A percentile compares a stretch with the other conserved stretches of the same genome.
Conservation (phyloP, 2,329 filamentous ascomycete genomes). For the Microdochium bolleyi region DNA sequence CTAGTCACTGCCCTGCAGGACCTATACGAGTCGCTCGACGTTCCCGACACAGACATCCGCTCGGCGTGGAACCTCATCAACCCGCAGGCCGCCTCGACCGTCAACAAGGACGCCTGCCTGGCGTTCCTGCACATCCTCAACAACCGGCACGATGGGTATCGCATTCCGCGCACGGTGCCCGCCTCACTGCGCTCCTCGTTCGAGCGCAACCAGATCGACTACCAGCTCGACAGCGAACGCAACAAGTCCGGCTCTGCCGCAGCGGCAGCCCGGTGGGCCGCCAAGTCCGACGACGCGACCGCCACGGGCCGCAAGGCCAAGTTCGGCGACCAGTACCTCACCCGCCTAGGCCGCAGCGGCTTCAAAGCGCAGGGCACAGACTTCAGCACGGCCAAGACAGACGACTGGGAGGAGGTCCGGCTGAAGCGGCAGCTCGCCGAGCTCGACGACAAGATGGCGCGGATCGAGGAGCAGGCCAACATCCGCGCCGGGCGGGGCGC, state of each 20-base stretch:
- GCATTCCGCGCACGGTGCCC: slow-evolving; percentile 86
- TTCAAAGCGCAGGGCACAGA: slow-evolving; percentile 84
- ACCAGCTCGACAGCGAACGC: slow-evolving; percentile 74
- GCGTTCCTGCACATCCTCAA: slow-evolving; percentile 97
- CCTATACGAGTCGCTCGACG: slow-evolving; percentile 74
- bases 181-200: slow-evolving; percentile 87
- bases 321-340: slow-evolving; percentile 95
- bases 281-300: slow-evolving; percentile 71
- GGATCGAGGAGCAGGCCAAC: slow-evolving; percentile 68
- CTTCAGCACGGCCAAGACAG: slow-evolving; percentile 76
- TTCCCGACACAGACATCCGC: slow-evolving; percentile 71
- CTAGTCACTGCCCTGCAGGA: slow-evolving; percentile 70
- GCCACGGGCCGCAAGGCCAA: slow-evolving; percentile 86
- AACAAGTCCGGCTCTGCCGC: slow-evolving; percentile 27
- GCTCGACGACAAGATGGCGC: slow-evolving; percentile 78
- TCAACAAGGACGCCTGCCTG: slow-evolving; percentile 91
- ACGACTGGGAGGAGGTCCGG: slow-evolving; percentile 96
- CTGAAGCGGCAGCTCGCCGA: slow-evolving; percentile 88
- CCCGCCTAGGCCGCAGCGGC: slow-evolving; percentile 73
- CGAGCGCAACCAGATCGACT: slow-evolving; percentile 94
- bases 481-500: slow-evolving; percentile 43
- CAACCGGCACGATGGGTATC: slow-evolving; percentile 88
- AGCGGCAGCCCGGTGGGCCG: slow-evolving; percentile 69
- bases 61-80: slow-evolving; percentile 98
- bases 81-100: slow-evolving; percentile 70